A percentile compares a stretch with the other conserved stretches of the same genome.
These are phyloP conservation scores for Zymoseptoria passerinii DNA, from an alignment of 2,329 filamentous ascomycete species.

Conservation along the genomic window DNA sequence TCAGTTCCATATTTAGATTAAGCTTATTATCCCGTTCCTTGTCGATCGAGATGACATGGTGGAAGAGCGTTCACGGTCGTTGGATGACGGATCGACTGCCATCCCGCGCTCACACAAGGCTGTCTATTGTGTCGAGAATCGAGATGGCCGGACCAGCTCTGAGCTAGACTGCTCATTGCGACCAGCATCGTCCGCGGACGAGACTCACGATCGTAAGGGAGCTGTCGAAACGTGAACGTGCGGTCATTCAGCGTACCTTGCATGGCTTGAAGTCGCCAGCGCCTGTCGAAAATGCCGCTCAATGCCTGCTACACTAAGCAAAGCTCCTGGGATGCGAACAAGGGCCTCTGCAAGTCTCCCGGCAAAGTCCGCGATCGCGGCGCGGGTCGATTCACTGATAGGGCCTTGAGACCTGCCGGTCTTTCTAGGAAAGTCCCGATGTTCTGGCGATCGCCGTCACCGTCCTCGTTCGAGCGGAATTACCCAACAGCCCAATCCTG, in stretches of 20 bases:
- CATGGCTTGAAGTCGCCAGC: not conserved
- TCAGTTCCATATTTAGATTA: not conserved
- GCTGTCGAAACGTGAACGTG: not conserved
- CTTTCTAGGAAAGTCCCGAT: not conserved
- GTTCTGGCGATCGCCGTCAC: not conserved
- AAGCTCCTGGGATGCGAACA: not conserved
- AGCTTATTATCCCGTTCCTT: not conserved
- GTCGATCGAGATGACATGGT: too few relatives aligned
- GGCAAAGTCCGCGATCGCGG: not conserved
- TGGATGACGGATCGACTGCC: not conserved
- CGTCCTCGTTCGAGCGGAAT: not conserved
- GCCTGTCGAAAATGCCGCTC: not conserved
- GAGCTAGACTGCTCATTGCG: not conserved
- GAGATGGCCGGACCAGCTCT: not conserved
- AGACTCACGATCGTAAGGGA: not conserved
- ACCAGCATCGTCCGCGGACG: not conserved
- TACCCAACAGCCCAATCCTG: not conserved
- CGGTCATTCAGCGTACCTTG: too few relatives aligned
- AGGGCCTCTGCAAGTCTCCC: not conserved
- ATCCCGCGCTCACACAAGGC: not conserved
- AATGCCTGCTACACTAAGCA: not conserved
- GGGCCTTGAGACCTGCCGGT: not conserved
- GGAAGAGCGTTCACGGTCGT: too few relatives aligned
- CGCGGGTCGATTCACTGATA: not conserved
- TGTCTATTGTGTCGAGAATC: not conserved